Evolutionary conservation across 352 stramenopile species (phyloP).

Genomic region (Plasmopara muralis): DNA sequence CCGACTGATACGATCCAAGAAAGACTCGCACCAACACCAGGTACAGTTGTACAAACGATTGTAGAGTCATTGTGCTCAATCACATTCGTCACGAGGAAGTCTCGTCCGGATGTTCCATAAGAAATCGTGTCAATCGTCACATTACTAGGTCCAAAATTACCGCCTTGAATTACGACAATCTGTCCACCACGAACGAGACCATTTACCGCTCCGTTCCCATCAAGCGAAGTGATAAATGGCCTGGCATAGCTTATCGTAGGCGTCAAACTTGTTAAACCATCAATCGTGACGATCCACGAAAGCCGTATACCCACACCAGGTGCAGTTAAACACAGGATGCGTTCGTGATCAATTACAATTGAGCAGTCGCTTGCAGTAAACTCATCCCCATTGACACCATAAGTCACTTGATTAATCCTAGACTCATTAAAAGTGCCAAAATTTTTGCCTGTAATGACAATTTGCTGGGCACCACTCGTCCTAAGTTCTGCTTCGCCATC

Average conservation of each 20-base stretch:
- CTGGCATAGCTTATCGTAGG: constrained; percentile 57
- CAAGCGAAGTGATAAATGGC: constrained; percentile 35
- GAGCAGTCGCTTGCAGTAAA: constrained; percentile 30
- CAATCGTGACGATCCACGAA: constrained; percentile 51
- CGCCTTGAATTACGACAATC: constrained; percentile 31
- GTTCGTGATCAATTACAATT: constrained; percentile 47
- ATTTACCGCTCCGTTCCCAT: constrained; percentile 27
- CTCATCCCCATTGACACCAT: constrained; percentile 42
- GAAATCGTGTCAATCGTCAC: constrained; percentile 43
- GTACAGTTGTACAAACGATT: constrained; percentile 41
- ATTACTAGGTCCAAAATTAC: constrained; percentile 49
- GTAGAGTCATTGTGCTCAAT: constrained; percentile 46
- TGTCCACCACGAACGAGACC: constrained; percentile 35
- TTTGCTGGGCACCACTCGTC: constrained; percentile 40
- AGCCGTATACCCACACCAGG: constrained; percentile 45
- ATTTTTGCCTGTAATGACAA: constrained; percentile 57
- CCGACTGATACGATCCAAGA: constrained; percentile 52
- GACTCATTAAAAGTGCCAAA: constrained; percentile 35
- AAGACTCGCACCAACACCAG: constrained; percentile 44
- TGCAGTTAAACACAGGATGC: constrained; percentile 38
- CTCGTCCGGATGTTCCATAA: constrained; percentile 46
- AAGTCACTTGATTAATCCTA: constrained; percentile 36
- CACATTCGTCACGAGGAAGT: constrained; percentile 40
- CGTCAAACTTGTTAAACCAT: constrained; percentile 37
- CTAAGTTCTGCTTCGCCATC: constrained; percentile 40